Percentiles rank a stretch among this genome's conserved stretches.
Evolutionary conservation across 2,329 filamentous ascomycete species (phyloP).

Genomic region (Fusarium clavum): DNA sequence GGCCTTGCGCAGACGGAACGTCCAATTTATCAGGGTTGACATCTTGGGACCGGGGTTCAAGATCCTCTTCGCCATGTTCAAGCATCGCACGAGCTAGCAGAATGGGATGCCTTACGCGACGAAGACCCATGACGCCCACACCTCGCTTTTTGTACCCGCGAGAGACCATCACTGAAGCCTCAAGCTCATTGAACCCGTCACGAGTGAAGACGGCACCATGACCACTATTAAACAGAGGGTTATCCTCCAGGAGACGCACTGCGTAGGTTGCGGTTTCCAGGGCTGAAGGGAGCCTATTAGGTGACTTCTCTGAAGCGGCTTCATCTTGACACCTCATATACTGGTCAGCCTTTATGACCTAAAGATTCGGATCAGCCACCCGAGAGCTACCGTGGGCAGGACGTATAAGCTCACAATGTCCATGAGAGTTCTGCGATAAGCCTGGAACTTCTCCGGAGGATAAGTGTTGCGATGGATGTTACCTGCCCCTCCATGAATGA

Average conservation of each 20-base stretch:
- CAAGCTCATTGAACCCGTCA: conserved; percentile 85
- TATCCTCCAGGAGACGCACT: conserved; percentile 80
- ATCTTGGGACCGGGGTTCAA: conserved; percentile 53
- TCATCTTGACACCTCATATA: conserved; percentile 56
- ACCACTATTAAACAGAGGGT: conserved; percentile 85
- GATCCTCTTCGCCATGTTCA: conserved; percentile 71
- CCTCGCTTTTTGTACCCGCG: conserved; percentile 78
- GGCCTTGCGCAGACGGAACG: conserved; percentile 71
- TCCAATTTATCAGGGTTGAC: conserved; percentile 46
- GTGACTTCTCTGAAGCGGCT: conserved; percentile 17
- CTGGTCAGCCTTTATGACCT: conserved; percentile 57
- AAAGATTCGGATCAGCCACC: not conserved
- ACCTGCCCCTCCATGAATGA: conserved; percentile 80
- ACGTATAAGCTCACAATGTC: conserved; percentile 63
- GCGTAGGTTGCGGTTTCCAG: conserved; percentile 81
- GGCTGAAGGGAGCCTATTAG: conserved; percentile 61
- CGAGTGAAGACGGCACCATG: conserved; percentile 89
- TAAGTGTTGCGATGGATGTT: conserved; percentile 72
- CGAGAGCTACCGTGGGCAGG: too few relatives aligned
- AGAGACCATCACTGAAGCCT: conserved; percentile 88
- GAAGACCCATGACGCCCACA: conserved; percentile 79
- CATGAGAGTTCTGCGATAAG: conserved; percentile 71
- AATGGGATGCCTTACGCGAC: conserved; percentile 82
- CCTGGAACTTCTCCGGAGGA: conserved; percentile 66
- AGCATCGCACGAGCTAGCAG: conserved; percentile 78